Percentiles rank a stretch among this genome's conserved stretches.
Conservation (phyloP, 257 asterid species). For the Nyctanthes arbortristis region DNA sequence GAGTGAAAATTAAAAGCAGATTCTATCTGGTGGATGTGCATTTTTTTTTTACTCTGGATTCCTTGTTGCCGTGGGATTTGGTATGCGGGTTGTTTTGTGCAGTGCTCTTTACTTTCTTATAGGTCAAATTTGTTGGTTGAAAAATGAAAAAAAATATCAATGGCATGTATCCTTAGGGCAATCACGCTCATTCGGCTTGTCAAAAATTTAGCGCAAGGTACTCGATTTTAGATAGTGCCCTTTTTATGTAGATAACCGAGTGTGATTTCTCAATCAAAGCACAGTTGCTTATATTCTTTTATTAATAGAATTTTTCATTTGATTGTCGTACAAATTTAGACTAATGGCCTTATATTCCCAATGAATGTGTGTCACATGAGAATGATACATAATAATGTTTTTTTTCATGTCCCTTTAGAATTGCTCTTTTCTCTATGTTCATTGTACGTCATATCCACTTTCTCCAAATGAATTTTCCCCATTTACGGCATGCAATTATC, state of each 20-base stretch:
- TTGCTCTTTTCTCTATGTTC: too few species aligned
- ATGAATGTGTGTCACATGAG: too few species aligned
- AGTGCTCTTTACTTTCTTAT: conserved; percentile 15
- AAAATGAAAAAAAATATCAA: neutral
- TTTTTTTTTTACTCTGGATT: conserved; percentile 20
- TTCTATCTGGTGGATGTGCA: neutral
- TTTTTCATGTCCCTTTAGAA: too few species aligned
- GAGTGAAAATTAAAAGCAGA: conserved; percentile 16
- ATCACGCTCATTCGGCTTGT: neutral
- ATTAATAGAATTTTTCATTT: too few species aligned
- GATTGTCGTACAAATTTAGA: neutral
- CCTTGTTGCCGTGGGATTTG: conserved; percentile 33
- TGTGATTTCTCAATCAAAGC: neutral
- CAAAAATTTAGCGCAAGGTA: neutral
- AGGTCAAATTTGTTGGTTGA: neutral
- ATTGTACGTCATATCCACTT: too few species aligned
- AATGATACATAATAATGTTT: too few species aligned
- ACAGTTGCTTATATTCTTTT: neutral
- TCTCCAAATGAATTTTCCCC: too few species aligned
- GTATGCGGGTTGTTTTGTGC: conserved; percentile 28
- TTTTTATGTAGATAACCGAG: neutral
- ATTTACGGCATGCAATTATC: too few species aligned
- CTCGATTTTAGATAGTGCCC: neutral
- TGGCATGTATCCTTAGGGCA: neutral
- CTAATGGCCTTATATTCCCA: too few species aligned